A percentile compares a stretch with the other conserved stretches of the same genome.
Conservation (phyloP, 345 rosid species). For the Gossypium mustelinum region DNA sequence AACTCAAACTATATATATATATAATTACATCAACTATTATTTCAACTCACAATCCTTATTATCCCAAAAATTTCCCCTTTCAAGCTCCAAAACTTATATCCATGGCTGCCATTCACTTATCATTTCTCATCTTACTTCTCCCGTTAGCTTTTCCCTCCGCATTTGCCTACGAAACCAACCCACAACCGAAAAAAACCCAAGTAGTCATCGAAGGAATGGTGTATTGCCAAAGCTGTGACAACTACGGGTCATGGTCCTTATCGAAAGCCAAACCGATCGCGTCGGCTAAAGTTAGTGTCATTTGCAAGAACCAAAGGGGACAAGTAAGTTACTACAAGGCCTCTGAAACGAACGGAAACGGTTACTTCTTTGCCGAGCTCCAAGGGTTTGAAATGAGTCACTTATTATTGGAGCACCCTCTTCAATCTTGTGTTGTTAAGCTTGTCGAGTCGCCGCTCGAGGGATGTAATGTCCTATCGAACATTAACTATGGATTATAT, state of each 20-base stretch:
- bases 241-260: slow-evolving; percentile 67
- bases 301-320: slow-evolving; percentile 55
- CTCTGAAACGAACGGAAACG: slow-evolving; percentile 44
- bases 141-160: slow-evolving; percentile 20
- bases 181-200: slow-evolving; percentile 32
- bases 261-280: slow-evolving; percentile 60
- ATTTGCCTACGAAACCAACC: slow-evolving; percentile 25
- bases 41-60: slow-evolving; percentile 8
- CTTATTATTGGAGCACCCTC: slow-evolving; percentile 65
- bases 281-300: slow-evolving; percentile 63
- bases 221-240: slow-evolving; percentile 72
- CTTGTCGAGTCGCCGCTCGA: slow-evolving; percentile 65
- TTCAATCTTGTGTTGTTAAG: slow-evolving; percentile 71
- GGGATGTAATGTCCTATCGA: slow-evolving; percentile 62
- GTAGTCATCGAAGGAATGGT: slow-evolving; percentile 80
- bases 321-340: slow-evolving; percentile 66
- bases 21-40: neutral
- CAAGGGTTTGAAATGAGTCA: slow-evolving; percentile 44
- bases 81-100: slow-evolving; percentile 13
- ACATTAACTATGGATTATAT: slow-evolving; percentile 61
- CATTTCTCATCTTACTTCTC: slow-evolving; percentile 30
- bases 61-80: neutral
- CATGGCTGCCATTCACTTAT: slow-evolving; percentile 32
- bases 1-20: slow-evolving; percentile 22
- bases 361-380: slow-evolving; percentile 76